These are phyloP conservation scores for Penicillium sp. DNA, from an alignment of 2,329 filamentous ascomycete species.

Conservation along the genomic window DNA sequence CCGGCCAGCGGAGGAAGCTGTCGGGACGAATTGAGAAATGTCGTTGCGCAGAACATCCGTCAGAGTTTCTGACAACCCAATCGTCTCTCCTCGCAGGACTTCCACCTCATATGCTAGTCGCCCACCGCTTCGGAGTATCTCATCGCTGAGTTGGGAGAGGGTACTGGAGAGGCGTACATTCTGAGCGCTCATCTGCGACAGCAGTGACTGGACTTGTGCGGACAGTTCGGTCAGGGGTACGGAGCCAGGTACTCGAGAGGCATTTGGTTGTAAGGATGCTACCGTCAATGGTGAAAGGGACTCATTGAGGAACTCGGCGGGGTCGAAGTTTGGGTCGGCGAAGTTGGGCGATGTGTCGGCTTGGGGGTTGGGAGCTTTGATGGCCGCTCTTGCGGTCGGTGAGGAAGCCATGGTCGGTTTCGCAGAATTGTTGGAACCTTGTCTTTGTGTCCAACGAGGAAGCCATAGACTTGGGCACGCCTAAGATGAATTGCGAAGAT, in stretches of 20 bases:
- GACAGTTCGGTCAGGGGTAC: constrained; percentile 77
- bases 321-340: constrained; percentile 75
- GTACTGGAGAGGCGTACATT: constrained; percentile 80
- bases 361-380: constrained; percentile 38
- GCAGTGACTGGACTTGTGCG: constrained; percentile 77
- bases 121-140: constrained; percentile 87
- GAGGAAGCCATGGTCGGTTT: neutral
- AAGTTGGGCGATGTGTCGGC: constrained; percentile 66
- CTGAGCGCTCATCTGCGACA: constrained; percentile 86
- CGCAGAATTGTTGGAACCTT: no score
- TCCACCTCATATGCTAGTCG: constrained; percentile 94
- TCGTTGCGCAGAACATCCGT: constrained; percentile 73
- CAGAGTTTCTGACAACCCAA: constrained; percentile 78
- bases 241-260: constrained; percentile 47
- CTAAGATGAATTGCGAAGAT: neutral
- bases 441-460: no score
- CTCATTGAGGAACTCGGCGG: constrained; percentile 82
- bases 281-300: constrained; percentile 70
- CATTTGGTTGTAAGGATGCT: constrained; percentile 46
- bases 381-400: constrained; percentile 16
- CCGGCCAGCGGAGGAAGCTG: constrained; percentile 13
- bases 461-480: no score
- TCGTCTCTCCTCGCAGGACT: constrained; percentile 83
- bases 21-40: constrained; percentile 71
- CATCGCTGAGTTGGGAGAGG: constrained; percentile 88